Evolutionary conservation across 169 alveolate genomes (phyloP), one percentile per base, ranked within the genome.

Genomic region (Eimeria necatrix): DNA sequence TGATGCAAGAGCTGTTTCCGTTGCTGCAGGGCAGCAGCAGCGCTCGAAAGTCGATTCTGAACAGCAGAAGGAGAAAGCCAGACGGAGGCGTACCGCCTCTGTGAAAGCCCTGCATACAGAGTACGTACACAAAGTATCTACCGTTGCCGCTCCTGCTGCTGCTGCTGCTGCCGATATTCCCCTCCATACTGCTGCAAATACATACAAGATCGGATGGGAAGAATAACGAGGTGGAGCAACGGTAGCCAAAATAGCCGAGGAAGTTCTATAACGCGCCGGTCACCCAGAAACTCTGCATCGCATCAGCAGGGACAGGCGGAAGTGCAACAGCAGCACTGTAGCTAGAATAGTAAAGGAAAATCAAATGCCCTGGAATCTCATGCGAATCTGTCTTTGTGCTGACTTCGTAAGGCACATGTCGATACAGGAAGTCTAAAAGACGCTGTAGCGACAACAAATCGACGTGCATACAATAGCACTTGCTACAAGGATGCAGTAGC

Each of bases 141-240:
- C 24, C 4, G 59, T 1, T 74, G 22, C 59, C 22, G 12, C 20
- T 71, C 51, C 32, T 74, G 85, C 26, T 74, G 85, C 60, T 32
- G 59, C 60, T 74, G 26, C 41, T 74, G 85, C 26, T 26, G 41
- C 60, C 41, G 85, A 1, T 48, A 51, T 32, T 48, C 0, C 85
- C 10, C 26, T 3, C 41, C 32, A 18, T 48, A 12, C 64, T 59
- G 92, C 46, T 59, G 85, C 68, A 41, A 56, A 16, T 32, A 32
- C 91, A 73, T 92, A 96, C 97, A 84, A 74, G 96, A 88, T 60
- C 97, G 87, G 26, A 95, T 71, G 12, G 97, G 97, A 20, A 96
- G 94, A 24, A 96, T 81, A 71, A 56, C 61, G 22, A 61, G 22
- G 91, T 96, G 80, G 32, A 95, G 93, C 24, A 96, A 32, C 64